Conservation (phyloP, 2,329 filamentous ascomycete species). For the Tolypocladium cylindrosporum region DNA sequence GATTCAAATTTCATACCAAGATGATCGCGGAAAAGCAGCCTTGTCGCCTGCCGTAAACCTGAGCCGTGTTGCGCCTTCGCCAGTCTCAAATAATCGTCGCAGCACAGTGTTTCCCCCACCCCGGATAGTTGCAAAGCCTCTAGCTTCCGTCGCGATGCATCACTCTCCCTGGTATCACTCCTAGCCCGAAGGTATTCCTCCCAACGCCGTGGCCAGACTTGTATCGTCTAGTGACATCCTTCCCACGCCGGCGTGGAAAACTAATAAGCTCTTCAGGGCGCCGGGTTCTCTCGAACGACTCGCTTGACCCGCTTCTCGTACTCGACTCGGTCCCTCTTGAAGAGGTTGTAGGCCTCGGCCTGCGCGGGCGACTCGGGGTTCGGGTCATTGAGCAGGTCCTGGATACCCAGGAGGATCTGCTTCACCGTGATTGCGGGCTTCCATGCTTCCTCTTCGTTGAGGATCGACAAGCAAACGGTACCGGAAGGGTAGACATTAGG, state of each 20-base stretch:
- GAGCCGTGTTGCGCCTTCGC: not conserved
- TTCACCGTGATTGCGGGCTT: slow-evolving; percentile 98
- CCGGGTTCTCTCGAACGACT: slow-evolving; percentile 82
- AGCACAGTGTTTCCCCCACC: not conserved
- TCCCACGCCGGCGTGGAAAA: not conserved
- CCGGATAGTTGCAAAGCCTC: not conserved
- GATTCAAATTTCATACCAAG: not conserved
- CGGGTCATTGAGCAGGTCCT: slow-evolving; percentile 90
- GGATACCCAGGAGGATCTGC: slow-evolving; percentile 91
- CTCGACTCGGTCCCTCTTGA: slow-evolving; percentile 76
- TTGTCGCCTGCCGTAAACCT: not conserved
- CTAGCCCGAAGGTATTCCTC: slow-evolving; percentile 15
- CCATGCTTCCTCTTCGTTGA: slow-evolving; percentile 98
- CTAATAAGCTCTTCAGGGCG: slow-evolving; percentile 39
- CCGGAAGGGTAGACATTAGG: slow-evolving; percentile 98
- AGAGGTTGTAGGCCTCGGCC: slow-evolving; percentile 94
- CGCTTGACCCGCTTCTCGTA: slow-evolving; percentile 84
- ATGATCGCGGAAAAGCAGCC: not conserved
- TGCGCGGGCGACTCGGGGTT: slow-evolving; percentile 96
- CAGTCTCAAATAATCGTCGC: slow-evolving; percentile 1
- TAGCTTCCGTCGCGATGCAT: not conserved
- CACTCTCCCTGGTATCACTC: slow-evolving; percentile 16
- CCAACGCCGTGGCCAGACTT: slow-evolving; percentile 20
- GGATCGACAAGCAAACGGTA: slow-evolving; percentile 90
- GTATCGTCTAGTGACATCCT: slow-evolving; percentile 9